phyloP scores from a whole-genome alignment of 2,329 filamentous ascomycete species.

The Epichloe uncinata region DNA sequence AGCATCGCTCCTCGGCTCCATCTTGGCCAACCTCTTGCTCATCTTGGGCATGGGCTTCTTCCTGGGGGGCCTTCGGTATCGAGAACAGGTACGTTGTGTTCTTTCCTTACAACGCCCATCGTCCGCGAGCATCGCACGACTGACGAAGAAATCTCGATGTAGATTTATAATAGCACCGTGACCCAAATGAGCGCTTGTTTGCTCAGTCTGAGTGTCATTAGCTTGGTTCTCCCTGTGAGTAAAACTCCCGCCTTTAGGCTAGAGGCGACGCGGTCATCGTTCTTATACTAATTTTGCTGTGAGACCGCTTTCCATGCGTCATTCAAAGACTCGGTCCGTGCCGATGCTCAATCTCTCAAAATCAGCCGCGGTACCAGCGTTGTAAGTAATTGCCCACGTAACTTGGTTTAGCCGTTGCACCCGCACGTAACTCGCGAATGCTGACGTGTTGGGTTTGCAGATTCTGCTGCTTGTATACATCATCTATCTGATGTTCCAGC shows the following conservation, averaged over 20 bases:
- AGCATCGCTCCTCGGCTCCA: constrained; percentile 78
- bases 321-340: constrained; percentile 48
- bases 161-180: constrained; percentile 89
- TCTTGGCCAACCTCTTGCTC: constrained; percentile 74
- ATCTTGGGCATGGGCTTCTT: constrained; percentile 90
- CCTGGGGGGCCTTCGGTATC: constrained; percentile 70
- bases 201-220: constrained; percentile 80
- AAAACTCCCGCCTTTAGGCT: background rate
- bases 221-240: constrained; percentile 64
- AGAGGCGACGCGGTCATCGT: background rate
- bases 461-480: constrained; percentile 70
- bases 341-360: constrained; percentile 60
- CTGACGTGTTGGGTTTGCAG: constrained; percentile 20
- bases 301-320: constrained; percentile 86
- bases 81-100: constrained; percentile 54
- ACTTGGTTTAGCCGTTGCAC: constrained; percentile 3
- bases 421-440: background rate
- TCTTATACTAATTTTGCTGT: constrained; percentile 14
- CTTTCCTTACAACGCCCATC: background rate
- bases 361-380: constrained; percentile 86
- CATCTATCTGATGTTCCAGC: constrained; percentile 76
- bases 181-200: constrained; percentile 94
- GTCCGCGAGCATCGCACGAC: background rate
- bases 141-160: background rate
- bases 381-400: constrained; percentile 32